Conservation (phyloP, 75 land plant species). For the Picea glauca region DNA sequence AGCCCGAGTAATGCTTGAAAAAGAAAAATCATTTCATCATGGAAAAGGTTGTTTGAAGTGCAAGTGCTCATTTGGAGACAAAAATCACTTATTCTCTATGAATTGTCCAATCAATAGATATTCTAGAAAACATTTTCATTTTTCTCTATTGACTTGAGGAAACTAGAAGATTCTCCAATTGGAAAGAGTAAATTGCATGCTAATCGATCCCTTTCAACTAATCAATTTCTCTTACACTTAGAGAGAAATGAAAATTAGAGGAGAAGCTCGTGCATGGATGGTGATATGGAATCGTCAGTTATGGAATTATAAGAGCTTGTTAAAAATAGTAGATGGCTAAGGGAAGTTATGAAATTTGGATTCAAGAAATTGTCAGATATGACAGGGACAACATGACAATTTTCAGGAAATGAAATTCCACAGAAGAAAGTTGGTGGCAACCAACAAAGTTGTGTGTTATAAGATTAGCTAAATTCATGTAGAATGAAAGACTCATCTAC, state of each 20-base stretch:
- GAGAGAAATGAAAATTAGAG: background rate
- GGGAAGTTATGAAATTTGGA: background rate
- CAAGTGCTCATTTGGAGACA: background rate
- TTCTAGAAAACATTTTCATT: background rate
- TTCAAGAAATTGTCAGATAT: background rate
- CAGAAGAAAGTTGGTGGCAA: background rate
- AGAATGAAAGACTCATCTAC: background rate
- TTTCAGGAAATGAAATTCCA: background rate
- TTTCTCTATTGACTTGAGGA: no score
- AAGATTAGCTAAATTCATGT: background rate
- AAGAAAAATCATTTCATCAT: slow-evolving; percentile 4
- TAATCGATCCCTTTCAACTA: no score
- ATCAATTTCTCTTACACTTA: no score
- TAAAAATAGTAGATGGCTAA: background rate
- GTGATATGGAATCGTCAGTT: background rate
- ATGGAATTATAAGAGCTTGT: background rate
- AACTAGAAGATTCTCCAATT: no score
- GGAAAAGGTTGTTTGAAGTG: slow-evolving; percentile 4
- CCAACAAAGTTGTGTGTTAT: background rate
- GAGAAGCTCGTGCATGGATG: background rate
- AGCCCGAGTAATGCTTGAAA: background rate
- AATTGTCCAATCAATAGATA: background rate
- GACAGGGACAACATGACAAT: background rate
- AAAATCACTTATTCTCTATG: background rate
- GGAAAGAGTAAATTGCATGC: no score